phyloP scores from a whole-genome alignment of 2,329 filamentous ascomycete species.

The Xylaria sp. region DNA sequence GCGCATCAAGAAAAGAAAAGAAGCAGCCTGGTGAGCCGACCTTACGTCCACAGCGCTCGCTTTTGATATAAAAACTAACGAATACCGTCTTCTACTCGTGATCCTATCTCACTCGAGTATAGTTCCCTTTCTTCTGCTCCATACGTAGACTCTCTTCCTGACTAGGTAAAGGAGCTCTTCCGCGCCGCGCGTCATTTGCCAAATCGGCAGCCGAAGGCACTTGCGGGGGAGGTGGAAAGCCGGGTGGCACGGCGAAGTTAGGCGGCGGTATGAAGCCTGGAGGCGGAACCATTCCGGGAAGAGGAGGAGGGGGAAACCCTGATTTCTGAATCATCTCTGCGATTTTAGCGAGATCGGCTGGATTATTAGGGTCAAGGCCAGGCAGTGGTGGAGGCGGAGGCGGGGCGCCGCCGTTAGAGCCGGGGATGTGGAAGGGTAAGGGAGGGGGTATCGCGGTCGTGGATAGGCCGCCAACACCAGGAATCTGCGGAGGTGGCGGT shows the following conservation, averaged over 20 bases:
- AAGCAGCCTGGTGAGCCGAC: not conserved
- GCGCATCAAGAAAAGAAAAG: not conserved
- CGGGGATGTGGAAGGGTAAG: constrained; percentile 65
- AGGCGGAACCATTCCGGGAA: constrained; percentile 60
- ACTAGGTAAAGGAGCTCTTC: constrained; percentile 84
- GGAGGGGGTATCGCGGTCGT: constrained; percentile 54
- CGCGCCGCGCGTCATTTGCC: constrained; percentile 61
- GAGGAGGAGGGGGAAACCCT: constrained; percentile 69
- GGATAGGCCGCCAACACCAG: constrained; percentile 48
- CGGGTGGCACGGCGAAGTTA: constrained; percentile 54
- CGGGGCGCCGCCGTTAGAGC: constrained; percentile 41
- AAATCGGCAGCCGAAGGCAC: constrained; percentile 39
- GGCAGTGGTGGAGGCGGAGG: constrained; percentile 61
- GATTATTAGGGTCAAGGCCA: constrained; percentile 68
- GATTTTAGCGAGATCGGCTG: constrained; percentile 69
- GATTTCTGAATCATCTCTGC: constrained; percentile 74
- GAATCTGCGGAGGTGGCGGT: constrained; percentile 51
- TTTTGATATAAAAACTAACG: not conserved
- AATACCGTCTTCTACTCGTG: too few relatives aligned
- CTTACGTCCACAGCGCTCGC: too few relatives aligned
- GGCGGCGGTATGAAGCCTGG: constrained; percentile 60
- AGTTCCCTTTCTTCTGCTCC: constrained; percentile 76
- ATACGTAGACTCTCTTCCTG: constrained; percentile 84
- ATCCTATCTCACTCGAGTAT: constrained; percentile 62
- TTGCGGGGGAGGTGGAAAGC: constrained; percentile 49